Percentiles rank a stretch among this genome's conserved stretches.
Conservation (phyloP, 257 asterid species). For the Fraxinus pennsylvanica region DNA sequence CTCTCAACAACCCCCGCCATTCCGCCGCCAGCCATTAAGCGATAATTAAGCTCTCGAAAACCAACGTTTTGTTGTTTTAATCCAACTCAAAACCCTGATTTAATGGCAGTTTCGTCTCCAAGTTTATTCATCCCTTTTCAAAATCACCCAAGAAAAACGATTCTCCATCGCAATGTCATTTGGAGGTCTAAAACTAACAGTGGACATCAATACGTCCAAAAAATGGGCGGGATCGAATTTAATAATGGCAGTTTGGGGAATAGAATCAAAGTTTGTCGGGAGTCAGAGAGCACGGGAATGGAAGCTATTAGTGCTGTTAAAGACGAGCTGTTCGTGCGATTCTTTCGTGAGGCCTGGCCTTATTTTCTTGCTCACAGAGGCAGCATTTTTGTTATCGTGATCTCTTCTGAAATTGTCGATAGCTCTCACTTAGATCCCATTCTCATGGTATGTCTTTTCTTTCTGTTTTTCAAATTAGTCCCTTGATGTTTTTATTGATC, state of each 20-base stretch:
- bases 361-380: constrained; percentile 89
- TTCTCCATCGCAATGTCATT: constrained; percentile 15
- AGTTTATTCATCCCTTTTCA: constrained; percentile 38
- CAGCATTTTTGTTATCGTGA: constrained; percentile 81
- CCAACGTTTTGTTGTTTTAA: not conserved
- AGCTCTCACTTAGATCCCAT: constrained; percentile 67
- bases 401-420: constrained; percentile 85
- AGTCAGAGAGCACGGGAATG: constrained; percentile 32
- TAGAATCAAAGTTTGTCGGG: constrained; percentile 43
- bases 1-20: not conserved
- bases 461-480: not conserved
- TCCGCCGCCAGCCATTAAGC: not conserved
- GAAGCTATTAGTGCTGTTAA: constrained; percentile 46
- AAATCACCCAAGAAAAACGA: constrained; percentile 16
- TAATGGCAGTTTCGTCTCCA: constrained; percentile 52
- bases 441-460: constrained; percentile 65
- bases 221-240: constrained; percentile 24
- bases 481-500: constrained; percentile 12
- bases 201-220: not conserved
- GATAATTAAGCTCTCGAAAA: not conserved
- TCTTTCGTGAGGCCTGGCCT: constrained; percentile 92
- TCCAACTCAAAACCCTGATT: not conserved
- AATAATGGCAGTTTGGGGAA: constrained; percentile 23
- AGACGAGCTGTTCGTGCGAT: constrained; percentile 76
- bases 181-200: constrained; percentile 17